Percentiles rank a stretch among this genome's conserved stretches.
phyloP scores from a whole-genome alignment of 116 monocot genomes.

The Cymodocea nodosa region DNA sequence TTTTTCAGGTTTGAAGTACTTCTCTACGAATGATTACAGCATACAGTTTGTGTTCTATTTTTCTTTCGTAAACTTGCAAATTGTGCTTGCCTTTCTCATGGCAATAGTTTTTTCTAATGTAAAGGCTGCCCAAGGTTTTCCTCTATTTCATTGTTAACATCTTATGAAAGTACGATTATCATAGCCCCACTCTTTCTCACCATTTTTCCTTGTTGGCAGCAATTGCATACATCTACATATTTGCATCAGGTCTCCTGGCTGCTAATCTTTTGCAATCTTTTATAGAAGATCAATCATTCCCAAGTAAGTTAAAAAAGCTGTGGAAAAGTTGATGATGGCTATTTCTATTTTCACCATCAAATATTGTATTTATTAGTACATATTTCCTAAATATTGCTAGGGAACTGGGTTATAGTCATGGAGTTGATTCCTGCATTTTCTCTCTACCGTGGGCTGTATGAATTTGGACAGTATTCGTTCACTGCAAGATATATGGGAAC shows the following conservation, averaged over 20 bases:
- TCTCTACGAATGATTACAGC: conserved; percentile 61
- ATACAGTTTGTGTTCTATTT: conserved; percentile 63
- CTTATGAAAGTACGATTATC: neutral
- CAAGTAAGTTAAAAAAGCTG: conserved; percentile 30
- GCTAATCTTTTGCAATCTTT: conserved; percentile 31
- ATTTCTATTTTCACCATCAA: neutral
- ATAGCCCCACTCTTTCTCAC: neutral
- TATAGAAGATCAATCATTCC: conserved; percentile 44
- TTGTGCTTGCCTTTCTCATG: conserved; percentile 48
- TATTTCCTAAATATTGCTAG: conserved; percentile 13
- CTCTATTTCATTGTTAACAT: neutral
- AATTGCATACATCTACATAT: conserved; percentile 57
- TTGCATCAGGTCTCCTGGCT: conserved; percentile 53
- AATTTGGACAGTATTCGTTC: conserved; percentile 56
- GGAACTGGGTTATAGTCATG: conserved; percentile 46
- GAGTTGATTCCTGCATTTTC: conserved; percentile 77
- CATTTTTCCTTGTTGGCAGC: conserved; percentile 16
- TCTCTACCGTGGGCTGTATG: conserved; percentile 70
- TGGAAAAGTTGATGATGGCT: neutral
- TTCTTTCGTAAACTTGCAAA: conserved; percentile 66
- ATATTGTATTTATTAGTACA: neutral
- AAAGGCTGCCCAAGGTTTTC: conserved; percentile 40
- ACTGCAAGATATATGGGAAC: conserved; percentile 30
- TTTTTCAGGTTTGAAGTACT: conserved; percentile 52
- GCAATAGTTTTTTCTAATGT: conserved; percentile 40